These are phyloP conservation scores for Thinopyrum elongatum DNA, from an alignment of 176 grass and related monocot species.

Conservation along the genomic window DNA sequence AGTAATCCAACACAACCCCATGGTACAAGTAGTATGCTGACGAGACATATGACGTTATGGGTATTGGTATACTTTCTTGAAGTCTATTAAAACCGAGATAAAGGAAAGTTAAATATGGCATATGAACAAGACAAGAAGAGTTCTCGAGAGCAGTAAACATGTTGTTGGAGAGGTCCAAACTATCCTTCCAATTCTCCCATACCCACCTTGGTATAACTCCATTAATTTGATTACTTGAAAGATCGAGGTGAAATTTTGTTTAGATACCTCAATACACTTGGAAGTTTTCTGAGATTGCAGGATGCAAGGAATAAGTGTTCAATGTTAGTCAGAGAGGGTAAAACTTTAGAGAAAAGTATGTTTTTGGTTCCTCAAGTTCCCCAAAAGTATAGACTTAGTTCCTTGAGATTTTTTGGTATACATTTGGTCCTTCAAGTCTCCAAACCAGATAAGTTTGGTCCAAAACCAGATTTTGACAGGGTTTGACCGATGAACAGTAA, in stretches of 20 bases:
- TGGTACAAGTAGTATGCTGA: too few species aligned
- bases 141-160: neutral
- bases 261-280: neutral
- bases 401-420: too few species aligned
- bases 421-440: too few species aligned
- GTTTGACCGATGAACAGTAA: too few species aligned
- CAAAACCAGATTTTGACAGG: too few species aligned
- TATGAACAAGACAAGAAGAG: neutral
- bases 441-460: too few species aligned
- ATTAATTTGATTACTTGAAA: conserved; percentile 21
- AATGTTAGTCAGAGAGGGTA: too few species aligned
- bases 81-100: neutral
- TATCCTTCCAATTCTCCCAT: neutral
- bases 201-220: conserved; percentile 33
- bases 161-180: neutral
- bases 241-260: neutral
- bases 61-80: neutral
- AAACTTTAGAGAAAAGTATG: too few species aligned
- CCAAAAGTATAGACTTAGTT: too few species aligned
- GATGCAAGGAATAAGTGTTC: too few species aligned
- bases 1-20: neutral
- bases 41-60: neutral
- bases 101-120: neutral
- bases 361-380: too few species aligned
- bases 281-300: neutral